These are phyloP conservation scores for Kregervanrija delftensis DNA, from an alignment of 805 yeast species.

Conservation along the genomic window DNA sequence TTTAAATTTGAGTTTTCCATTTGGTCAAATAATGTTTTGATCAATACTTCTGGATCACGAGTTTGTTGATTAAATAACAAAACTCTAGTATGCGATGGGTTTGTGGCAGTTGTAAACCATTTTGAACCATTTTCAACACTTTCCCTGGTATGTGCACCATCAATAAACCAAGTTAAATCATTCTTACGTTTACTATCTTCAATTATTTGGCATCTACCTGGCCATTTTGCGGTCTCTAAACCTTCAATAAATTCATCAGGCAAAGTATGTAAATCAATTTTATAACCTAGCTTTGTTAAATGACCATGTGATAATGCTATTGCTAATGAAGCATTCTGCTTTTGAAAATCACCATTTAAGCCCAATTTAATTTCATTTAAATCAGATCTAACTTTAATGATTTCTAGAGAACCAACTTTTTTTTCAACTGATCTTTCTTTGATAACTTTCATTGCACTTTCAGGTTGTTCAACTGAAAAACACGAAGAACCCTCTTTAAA, in stretches of 20 bases:
- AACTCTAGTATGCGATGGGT: slow-evolving; percentile 30
- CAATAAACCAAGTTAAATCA: slow-evolving; percentile 69
- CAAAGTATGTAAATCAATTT: slow-evolving; percentile 26
- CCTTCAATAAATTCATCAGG: slow-evolving; percentile 53
- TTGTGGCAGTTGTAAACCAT: slow-evolving; percentile 57
- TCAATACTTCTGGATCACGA: slow-evolving; percentile 68
- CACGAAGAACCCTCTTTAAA: slow-evolving; percentile 67
- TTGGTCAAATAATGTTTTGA: slow-evolving; percentile 43
- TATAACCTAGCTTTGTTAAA: slow-evolving; percentile 41
- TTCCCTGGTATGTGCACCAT: slow-evolving; percentile 95
- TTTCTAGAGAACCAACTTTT: slow-evolving; percentile 37
- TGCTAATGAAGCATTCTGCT: slow-evolving; percentile 82
- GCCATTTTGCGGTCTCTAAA: slow-evolving; percentile 69
- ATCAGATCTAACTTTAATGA: slow-evolving; percentile 42
- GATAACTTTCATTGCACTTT: slow-evolving; percentile 49
- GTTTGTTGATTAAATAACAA: slow-evolving; percentile 92
- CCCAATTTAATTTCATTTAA: slow-evolving; percentile 49
- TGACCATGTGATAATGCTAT: slow-evolving; percentile 60
- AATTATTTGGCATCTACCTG: slow-evolving; percentile 89
- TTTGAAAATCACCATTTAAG: slow-evolving; percentile 79
- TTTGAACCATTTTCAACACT: slow-evolving; percentile 73
- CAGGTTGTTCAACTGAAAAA: slow-evolving; percentile 51
- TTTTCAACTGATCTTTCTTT: slow-evolving; percentile 64
- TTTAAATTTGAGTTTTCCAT: slow-evolving; percentile 31
- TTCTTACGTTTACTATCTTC: slow-evolving; percentile 31